These are phyloP conservation scores for Linum tenue DNA, from an alignment of 345 rosid species.

Conservation along the genomic window DNA sequence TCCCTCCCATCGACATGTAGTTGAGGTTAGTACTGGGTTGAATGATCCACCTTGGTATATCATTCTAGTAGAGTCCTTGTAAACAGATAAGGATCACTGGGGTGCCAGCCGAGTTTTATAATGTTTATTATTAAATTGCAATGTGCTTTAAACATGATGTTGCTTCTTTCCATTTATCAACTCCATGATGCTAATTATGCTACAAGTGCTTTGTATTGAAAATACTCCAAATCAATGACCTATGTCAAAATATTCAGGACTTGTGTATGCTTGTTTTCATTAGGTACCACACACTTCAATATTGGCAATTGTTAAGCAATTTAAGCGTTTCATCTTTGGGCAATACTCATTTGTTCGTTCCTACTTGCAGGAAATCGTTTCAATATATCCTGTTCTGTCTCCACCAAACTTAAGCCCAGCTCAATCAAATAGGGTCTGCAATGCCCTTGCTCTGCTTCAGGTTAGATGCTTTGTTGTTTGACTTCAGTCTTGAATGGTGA, in stretches of 20 bases:
- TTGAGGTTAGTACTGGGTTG: not conserved
- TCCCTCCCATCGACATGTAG: not conserved
- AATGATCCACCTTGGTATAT: not conserved
- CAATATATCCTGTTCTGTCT: constrained; percentile 87
- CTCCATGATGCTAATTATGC: not conserved
- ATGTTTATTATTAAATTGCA: not conserved
- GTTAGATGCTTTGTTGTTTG: constrained; percentile 20
- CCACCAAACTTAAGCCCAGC: constrained; percentile 86
- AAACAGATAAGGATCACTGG: not conserved
- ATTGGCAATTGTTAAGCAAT: not conserved
- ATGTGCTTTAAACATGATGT: not conserved
- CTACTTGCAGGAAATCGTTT: constrained; percentile 75
- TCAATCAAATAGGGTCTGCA: constrained; percentile 95
- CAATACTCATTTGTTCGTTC: constrained; percentile 4
- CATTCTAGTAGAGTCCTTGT: not conserved
- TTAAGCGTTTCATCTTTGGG: not conserved
- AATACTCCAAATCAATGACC: not conserved
- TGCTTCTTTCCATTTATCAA: not conserved
- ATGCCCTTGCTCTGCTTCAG: constrained; percentile 99
- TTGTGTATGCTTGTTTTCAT: not conserved
- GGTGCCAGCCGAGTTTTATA: not conserved
- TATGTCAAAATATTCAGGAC: too few species aligned
- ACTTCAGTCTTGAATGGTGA: not conserved
- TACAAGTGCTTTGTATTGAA: not conserved
- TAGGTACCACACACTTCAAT: not conserved